Base-by-base conservation (phyloP, 305 asterid species). In the Fraxinus floribunda region DNA sequence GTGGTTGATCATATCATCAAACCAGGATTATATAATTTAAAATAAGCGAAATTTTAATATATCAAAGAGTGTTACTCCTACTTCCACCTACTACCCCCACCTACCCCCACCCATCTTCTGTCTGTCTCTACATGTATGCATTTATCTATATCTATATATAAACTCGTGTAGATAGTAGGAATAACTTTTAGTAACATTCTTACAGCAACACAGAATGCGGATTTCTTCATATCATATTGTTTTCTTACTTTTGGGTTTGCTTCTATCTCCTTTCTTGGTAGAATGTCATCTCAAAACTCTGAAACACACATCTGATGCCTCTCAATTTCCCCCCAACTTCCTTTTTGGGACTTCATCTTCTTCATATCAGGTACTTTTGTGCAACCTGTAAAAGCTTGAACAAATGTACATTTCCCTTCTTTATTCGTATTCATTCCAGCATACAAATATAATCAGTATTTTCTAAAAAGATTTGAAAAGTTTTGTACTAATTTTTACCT, bases 281-380 rank as follows among this genome's bases (percentile, higher is more conserved):
- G 18, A 11, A 68, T 68, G 75, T 29, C 75, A 68, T 68, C 75
- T 26, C 38, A 68, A 68, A 38, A 35, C 77, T 46, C 70, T 75
- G 74, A 66, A 80, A 55, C 44, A 57, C 49, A 46, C 15, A 70
- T 49, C 74, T 20, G 29, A 79, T 13, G 11, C 20, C 15, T 78
- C 83, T 64, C 71, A 38, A 22, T 78, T 83, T 64, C 89, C 86
- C 18, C 70, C 66, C 7, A 75, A 78, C 39, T 86, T 86, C 76
- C 70, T 86, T 34, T 81, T 83, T 24, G 86, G 89, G 66, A 83
- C 86, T 73, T 86, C 89, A 46, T 83, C 86, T 16, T 86, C 89
- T 68, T 73, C 89, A 29, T 86, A 86, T 75, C 89, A 86, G 89
- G 86, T 85, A 66, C 36, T 49, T 15, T 15, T 15, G 5, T 2